Conservation (phyloP, 768 basidiomycete species). For the Gelatoporia subvermispora region DNA sequence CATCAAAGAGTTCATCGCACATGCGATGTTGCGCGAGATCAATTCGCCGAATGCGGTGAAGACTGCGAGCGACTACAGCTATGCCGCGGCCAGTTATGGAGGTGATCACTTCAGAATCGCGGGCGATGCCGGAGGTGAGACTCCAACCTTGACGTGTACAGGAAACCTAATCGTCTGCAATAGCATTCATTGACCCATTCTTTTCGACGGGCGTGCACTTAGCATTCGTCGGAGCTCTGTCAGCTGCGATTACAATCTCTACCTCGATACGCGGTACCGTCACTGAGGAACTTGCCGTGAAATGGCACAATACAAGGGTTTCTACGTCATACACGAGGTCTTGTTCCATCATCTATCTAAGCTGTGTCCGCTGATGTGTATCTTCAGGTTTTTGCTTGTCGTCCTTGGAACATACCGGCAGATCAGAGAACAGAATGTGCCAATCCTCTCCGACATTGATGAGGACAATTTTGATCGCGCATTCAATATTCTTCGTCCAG, state of each 20-base stretch:
- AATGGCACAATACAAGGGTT: slow-evolving; percentile 30
- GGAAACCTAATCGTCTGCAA: neutral
- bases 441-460: no score
- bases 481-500: no score
- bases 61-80: slow-evolving; percentile 24
- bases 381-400: no score
- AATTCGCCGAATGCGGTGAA: slow-evolving; percentile 1
- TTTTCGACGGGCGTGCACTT: slow-evolving; percentile 49
- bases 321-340: no score
- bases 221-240: slow-evolving; percentile 38
- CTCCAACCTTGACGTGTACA: neutral
- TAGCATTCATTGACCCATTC: slow-evolving; percentile 52
- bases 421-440: no score
- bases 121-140: slow-evolving; percentile 26
- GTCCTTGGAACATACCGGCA: no score
- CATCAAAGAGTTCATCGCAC: slow-evolving; percentile 10
- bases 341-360: no score
- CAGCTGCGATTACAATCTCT: slow-evolving; percentile 38
- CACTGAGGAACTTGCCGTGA: slow-evolving; percentile 29
- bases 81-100: slow-evolving; percentile 18
- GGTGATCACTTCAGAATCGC: slow-evolving; percentile 21
- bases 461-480: no score
- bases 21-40: slow-evolving; percentile 1
- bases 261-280: slow-evolving; percentile 38
- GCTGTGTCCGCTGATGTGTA: no score